Evolutionary conservation across 1,284 basidiomycete genomes (phyloP).

Genomic region (Pseudozyma sp.): DNA sequence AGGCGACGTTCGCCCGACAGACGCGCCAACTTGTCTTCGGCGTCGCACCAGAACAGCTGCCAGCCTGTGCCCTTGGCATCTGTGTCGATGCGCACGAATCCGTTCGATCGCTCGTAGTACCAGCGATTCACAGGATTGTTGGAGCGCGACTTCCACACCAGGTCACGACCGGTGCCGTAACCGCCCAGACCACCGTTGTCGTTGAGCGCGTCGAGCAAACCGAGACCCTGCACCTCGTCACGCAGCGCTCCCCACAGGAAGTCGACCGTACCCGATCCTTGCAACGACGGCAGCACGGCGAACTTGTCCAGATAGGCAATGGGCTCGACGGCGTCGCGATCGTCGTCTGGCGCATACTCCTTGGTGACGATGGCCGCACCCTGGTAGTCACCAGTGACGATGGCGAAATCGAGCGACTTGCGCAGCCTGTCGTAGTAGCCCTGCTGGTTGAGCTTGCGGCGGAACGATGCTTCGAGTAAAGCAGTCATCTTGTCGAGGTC

Average conservation of each 20-base stretch:
- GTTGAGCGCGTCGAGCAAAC: constrained; percentile 91
- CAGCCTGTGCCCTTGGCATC: constrained; percentile 71
- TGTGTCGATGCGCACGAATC: constrained; percentile 79
- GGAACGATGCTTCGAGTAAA: constrained; percentile 88
- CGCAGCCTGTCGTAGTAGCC: constrained; percentile 84
- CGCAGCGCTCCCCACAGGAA: constrained; percentile 99
- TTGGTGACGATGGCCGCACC: constrained; percentile 94
- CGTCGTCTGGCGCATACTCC: constrained; percentile 72
- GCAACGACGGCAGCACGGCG: constrained; percentile 90
- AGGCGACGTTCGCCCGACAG: constrained; percentile 58
- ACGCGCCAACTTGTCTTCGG: constrained; percentile 76
- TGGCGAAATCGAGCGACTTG: constrained; percentile 85
- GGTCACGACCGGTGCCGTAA: constrained; percentile 86
- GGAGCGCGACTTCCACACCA: constrained; percentile 92
- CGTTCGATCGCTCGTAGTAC: constrained; percentile 96
- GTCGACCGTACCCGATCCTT: constrained; percentile 98
- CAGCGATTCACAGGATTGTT: constrained; percentile 98
- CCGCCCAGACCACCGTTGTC: constrained; percentile 87
- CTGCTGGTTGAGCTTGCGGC: constrained; percentile 78
- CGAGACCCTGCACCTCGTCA: constrained; percentile 97
- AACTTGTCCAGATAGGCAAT: constrained; percentile 99
- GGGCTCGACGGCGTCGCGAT: constrained; percentile 41
- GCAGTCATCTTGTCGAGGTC: constrained; percentile 81
- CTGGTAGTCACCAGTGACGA: constrained; percentile 94
- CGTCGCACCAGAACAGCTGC: constrained; percentile 99